phyloP scores from a whole-genome alignment of 75 land plant genomes.

The Gnetum montanum region DNA sequence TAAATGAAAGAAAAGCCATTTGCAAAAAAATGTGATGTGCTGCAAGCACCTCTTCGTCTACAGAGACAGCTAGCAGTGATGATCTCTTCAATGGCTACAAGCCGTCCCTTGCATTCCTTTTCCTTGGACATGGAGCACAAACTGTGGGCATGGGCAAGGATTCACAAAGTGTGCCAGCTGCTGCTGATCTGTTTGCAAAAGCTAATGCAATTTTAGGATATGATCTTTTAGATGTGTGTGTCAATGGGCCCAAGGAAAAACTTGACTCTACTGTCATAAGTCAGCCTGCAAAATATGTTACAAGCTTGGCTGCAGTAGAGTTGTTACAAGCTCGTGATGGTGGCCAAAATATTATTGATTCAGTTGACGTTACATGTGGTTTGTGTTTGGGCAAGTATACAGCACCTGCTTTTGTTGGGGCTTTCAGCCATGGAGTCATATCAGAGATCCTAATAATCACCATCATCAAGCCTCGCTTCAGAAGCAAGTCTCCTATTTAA shows the following conservation, averaged over 20 bases:
- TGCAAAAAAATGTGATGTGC: no score
- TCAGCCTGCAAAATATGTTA: slow-evolving; percentile 99
- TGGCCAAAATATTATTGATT: slow-evolving; percentile 89
- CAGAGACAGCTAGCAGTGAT: no score
- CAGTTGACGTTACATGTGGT: slow-evolving; percentile 95
- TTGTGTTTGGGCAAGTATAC: slow-evolving; percentile 97
- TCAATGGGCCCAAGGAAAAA: slow-evolving; percentile 94
- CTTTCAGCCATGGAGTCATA: no score
- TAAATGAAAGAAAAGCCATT: no score
- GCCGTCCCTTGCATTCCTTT: background rate
- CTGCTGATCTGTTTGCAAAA: slow-evolving; percentile 69
- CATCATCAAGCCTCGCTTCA: no score
- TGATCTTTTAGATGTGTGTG: slow-evolving; percentile 63
- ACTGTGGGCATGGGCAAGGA: slow-evolving; percentile 96
- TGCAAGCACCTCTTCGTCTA: no score
- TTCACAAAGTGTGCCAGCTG: slow-evolving; percentile 70
- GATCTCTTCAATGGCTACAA: no score
- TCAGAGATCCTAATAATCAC: no score
- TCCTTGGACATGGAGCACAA: slow-evolving; percentile 79
- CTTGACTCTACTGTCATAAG: slow-evolving; percentile 93
- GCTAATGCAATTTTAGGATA: slow-evolving; percentile 95
- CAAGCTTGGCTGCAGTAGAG: slow-evolving; percentile 96
- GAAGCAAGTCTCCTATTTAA: no score
- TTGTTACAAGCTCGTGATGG: slow-evolving; percentile 79
- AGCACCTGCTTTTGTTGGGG: slow-evolving; percentile 96